Conservation (phyloP, 768 basidiomycete genomes). For the Kwoniella pini region DNA sequence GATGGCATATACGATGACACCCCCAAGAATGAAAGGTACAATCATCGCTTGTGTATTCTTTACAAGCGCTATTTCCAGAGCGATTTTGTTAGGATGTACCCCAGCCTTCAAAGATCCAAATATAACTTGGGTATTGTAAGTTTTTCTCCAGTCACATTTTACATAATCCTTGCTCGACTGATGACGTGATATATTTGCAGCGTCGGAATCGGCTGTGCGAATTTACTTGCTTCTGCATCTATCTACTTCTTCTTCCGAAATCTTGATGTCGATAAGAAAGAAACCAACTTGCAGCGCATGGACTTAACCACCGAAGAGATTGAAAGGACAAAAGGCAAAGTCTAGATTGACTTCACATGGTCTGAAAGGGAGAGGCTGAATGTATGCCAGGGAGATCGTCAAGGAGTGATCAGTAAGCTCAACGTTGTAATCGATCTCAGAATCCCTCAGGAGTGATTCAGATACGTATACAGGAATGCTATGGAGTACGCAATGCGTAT, state of each 20-base stretch:
- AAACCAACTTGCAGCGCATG: slow-evolving; percentile 18
- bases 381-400: too few relatives aligned
- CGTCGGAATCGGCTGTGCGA: slow-evolving; percentile 15
- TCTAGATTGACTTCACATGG: too few relatives aligned
- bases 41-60: slow-evolving; percentile 43
- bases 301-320: slow-evolving; percentile 17
- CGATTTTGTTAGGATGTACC: slow-evolving; percentile 28
- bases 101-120: slow-evolving; percentile 41
- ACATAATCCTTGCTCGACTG: too few relatives aligned
- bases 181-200: background rate
- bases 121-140: slow-evolving; percentile 41
- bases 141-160: too few relatives aligned
- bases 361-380: too few relatives aligned
- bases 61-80: slow-evolving; percentile 43
- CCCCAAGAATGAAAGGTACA: slow-evolving; percentile 43
- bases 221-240: slow-evolving; percentile 2
- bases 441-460: too few relatives aligned
- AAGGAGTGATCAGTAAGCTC: too few relatives aligned
- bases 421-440: too few relatives aligned
- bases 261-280: slow-evolving; percentile 2
- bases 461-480: too few relatives aligned
- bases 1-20: slow-evolving; percentile 45
- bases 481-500: too few relatives aligned
- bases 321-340: slow-evolving; percentile 8
- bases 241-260: slow-evolving; percentile 19